A percentile compares a stretch with the other conserved stretches of the same genome.
These are phyloP conservation scores for Rosa hybrid DNA, from an alignment of 331 rosid species.

Conservation along the genomic window DNA sequence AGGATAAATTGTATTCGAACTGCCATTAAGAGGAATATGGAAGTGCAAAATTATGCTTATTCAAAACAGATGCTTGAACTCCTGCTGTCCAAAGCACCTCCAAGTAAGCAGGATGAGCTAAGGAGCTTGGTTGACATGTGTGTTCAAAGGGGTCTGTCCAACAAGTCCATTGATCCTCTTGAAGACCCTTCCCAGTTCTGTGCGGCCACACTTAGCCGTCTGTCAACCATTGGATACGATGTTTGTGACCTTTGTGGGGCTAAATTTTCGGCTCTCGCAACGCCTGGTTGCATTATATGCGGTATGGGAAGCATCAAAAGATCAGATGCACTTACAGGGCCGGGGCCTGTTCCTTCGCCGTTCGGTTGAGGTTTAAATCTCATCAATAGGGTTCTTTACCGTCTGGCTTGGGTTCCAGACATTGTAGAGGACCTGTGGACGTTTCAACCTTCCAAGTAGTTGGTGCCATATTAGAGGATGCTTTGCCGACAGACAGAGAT, in stretches of 20 bases:
- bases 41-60: constrained; percentile 91
- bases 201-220: constrained; percentile 91
- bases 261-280: constrained; percentile 77
- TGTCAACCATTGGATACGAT: constrained; percentile 94
- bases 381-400: neutral
- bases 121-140: constrained; percentile 86
- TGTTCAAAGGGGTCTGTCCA: constrained; percentile 85
- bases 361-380: constrained; percentile 60
- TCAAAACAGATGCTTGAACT: constrained; percentile 96
- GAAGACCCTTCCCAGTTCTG: constrained; percentile 99
- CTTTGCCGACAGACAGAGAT: neutral
- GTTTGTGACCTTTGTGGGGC: constrained; percentile 98
- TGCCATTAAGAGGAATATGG: constrained; percentile 94
- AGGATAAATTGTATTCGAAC: constrained; percentile 96
- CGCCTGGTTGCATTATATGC: constrained; percentile 94
- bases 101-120: constrained; percentile 86
- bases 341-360: constrained; percentile 92
- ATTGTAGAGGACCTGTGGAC: neutral
- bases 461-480: constrained; percentile 3
- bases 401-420: neutral
- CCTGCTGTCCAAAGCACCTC: constrained; percentile 87
- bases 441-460: neutral
- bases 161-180: constrained; percentile 90
- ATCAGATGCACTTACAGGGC: constrained; percentile 84
- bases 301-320: constrained; percentile 98